phyloP scores from a whole-genome alignment of 768 basidiomycete species.

The Boletus insuetus region DNA sequence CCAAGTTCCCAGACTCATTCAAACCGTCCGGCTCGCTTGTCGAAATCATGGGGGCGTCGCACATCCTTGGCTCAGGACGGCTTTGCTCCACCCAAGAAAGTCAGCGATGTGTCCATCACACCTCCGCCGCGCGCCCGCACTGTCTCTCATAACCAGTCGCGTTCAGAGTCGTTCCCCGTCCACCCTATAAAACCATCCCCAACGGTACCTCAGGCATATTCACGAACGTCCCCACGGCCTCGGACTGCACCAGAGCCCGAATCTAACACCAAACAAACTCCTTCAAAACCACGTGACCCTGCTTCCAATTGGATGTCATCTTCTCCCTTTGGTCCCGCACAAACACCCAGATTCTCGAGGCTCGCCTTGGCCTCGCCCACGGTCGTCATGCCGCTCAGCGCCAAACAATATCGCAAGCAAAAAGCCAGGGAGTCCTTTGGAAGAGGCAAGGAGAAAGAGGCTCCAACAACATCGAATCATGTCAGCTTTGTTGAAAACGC shows the following conservation, averaged over 20 bases:
- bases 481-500: constrained; percentile 15
- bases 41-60: constrained; percentile 12
- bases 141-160: constrained; percentile 14
- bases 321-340: constrained; percentile 29
- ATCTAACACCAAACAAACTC: constrained; percentile 11
- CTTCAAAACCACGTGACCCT: constrained; percentile 26
- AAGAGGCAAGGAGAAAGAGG: constrained; percentile 8
- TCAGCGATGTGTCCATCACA: constrained; percentile 1
- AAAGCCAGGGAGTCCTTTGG: constrained; percentile 10
- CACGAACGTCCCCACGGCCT: constrained; percentile 7
- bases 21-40: constrained; percentile 6
- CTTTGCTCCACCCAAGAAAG: not conserved
- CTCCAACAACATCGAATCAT: not conserved
- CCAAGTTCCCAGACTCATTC: not conserved
- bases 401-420: constrained; percentile 25
- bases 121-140: constrained; percentile 24
- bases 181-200: not conserved
- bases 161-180: constrained; percentile 15
- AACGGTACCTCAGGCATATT: constrained; percentile 17
- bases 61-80: constrained; percentile 5
- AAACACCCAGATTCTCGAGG: constrained; percentile 30
- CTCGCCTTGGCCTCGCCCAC: constrained; percentile 27
- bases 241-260: not conserved
- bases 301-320: constrained; percentile 28
- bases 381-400: constrained; percentile 32